These are phyloP conservation scores for Saksenaea oblongispora DNA, from an alignment of 371 early-diverging fungal species.

Conservation along the genomic window DNA sequence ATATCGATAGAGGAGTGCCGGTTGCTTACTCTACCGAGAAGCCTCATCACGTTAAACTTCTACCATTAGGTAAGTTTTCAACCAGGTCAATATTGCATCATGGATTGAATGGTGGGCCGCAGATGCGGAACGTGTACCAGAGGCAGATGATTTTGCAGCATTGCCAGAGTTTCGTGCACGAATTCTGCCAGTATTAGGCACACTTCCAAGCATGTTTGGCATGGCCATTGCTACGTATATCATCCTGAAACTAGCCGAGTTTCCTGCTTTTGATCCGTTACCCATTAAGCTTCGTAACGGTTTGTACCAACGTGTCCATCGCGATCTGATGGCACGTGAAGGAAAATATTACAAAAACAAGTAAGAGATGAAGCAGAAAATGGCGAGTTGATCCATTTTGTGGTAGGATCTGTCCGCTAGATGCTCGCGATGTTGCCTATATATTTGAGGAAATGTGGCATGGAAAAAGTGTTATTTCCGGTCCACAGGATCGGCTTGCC, in stretches of 20 bases:
- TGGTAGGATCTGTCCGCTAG: slow-evolving; percentile 55
- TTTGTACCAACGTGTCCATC: slow-evolving; percentile 71
- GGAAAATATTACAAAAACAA: slow-evolving; percentile 40
- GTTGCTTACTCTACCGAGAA: slow-evolving; percentile 95
- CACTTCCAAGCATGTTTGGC: slow-evolving; percentile 94
- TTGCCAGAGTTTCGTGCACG: slow-evolving; percentile 89
- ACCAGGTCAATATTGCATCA: background rate
- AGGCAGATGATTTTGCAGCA: slow-evolving; percentile 86
- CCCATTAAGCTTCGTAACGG: slow-evolving; percentile 79
- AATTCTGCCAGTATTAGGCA: slow-evolving; percentile 86
- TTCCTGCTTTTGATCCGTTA: slow-evolving; percentile 75
- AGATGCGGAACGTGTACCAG: slow-evolving; percentile 78
- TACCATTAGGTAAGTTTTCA: slow-evolving; percentile 58
- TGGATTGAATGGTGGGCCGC: background rate
- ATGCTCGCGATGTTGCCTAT: slow-evolving; percentile 76
- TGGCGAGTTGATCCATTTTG: background rate
- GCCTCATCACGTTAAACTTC: slow-evolving; percentile 76
- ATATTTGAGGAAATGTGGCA: slow-evolving; percentile 90
- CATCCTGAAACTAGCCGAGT: slow-evolving; percentile 76
- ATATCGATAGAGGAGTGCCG: slow-evolving; percentile 74
- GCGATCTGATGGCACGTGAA: slow-evolving; percentile 75
- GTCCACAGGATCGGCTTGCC: slow-evolving; percentile 71
- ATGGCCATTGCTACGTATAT: slow-evolving; percentile 88
- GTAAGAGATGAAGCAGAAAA: slow-evolving; percentile 29
- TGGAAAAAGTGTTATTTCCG: slow-evolving; percentile 78